phyloP scores from a whole-genome alignment of 2,329 filamentous ascomycete genomes.

The Aspergillus neoniger region DNA sequence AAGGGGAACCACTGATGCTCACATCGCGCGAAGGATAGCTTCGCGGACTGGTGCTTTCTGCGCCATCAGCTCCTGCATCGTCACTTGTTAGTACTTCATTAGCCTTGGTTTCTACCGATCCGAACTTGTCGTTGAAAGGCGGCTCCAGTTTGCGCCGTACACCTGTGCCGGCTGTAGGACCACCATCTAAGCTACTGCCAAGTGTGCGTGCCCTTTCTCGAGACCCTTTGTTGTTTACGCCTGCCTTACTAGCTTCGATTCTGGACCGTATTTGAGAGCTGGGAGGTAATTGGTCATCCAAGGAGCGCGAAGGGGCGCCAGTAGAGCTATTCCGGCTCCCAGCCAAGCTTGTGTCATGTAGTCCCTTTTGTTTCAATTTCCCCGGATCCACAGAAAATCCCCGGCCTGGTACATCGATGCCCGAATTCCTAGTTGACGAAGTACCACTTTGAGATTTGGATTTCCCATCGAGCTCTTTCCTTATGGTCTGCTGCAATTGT shows the following conservation, averaged over 20 bases:
- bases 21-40: conserved; percentile 32
- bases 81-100: conserved; percentile 30
- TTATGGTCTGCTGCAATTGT: conserved; percentile 47
- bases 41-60: conserved; percentile 26
- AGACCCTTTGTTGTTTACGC: conserved; percentile 8
- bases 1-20: conserved; percentile 53
- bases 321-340: conserved; percentile 23
- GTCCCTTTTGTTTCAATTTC: conserved; percentile 15
- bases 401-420: conserved; percentile 31
- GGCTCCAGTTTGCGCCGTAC: conserved; percentile 34
- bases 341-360: conserved; percentile 19
- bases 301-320: conserved; percentile 17
- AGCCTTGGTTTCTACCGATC: conserved; percentile 31
- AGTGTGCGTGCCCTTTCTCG: conserved; percentile 21
- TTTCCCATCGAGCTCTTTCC: conserved; percentile 13
- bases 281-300: conserved; percentile 18
- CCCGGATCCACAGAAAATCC: conserved; percentile 11
- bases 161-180: conserved; percentile 9
- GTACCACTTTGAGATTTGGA: conserved; percentile 12
- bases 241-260: conserved; percentile 14
- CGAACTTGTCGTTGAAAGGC: conserved; percentile 33
- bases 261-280: conserved; percentile 16
- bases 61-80: conserved; percentile 25
- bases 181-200: conserved; percentile 20
- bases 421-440: conserved; percentile 13